Evolutionary conservation across 2,329 filamentous ascomycete genomes (phyloP), one percentile per base, ranked within the genome.

Genomic region (Thielaviopsis punctulata): DNA sequence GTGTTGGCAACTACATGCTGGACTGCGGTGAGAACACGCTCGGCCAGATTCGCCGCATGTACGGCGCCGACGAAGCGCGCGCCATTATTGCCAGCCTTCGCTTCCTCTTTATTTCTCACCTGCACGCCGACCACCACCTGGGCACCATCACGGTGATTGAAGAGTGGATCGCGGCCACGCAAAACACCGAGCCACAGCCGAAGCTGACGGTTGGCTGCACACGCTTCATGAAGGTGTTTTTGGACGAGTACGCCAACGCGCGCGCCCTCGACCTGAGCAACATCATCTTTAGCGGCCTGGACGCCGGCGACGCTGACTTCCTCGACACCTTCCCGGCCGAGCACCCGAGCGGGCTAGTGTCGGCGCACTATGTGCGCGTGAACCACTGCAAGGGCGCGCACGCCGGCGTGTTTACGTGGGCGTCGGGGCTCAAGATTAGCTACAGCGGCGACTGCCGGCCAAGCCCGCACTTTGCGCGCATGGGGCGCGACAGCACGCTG

Each of bases 381-480:
- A 65, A 73, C 4, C 92, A 98, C 68, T 98, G 92, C 69, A 73
- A 77, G 59, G 80, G 80, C 24, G 79, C 92, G 1, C 77, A 84
- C 62, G 92, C 84, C 0, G 78, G 84, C 2, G 80, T 82, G 19
- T 69, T 96, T 21, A 85, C 84, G 9, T 90, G 90, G 65, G 77
- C 83, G 0, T 78, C 79, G 1, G 83, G 80, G 18, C 84, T 98
- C 63, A 92, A 90, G 63, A 73, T 95, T 53, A 86, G 87, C 45
- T 98, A 95, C 68, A 94, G 86, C 4, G 92, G 92, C 52, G 92
- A 98, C 69, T 96, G 90, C 63, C 77, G 92, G 6, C 92, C 92
- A 0, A 86, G 79, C 3, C 60, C 68, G 2, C 62, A 68, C 0
- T 95, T 98, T 62, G 77, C 79, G 0, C 59, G 65, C 12, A 83